phyloP scores from a whole-genome alignment of 208 protist genomes.

The Herpetomonas tarakana region DNA sequence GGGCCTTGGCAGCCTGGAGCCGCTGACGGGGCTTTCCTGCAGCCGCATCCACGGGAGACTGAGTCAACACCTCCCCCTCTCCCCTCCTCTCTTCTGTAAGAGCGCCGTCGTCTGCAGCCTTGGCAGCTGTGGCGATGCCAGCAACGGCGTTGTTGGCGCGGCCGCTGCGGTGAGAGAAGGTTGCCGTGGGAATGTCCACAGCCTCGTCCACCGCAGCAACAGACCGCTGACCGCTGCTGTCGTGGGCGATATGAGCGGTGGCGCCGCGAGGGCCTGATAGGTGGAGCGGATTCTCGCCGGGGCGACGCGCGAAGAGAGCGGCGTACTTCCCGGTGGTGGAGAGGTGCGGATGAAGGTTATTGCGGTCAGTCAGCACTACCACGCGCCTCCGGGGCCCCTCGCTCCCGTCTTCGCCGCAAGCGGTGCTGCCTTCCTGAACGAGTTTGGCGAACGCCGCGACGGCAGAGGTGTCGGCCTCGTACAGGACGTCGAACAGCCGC shows the following conservation, averaged over 20 bases:
- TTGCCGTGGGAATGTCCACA: neutral
- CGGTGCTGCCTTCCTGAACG: neutral
- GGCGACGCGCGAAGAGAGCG: neutral
- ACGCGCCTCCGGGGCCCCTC: neutral
- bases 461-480: conserved; percentile 14
- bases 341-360: neutral
- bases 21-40: conserved; percentile 5
- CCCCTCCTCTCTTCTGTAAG: neutral
- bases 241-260: neutral
- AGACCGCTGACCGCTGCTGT: neutral
- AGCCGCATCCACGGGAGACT: neutral
- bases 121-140: neutral
- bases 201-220: conserved; percentile 1
- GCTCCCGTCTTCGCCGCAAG: neutral
- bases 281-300: neutral
- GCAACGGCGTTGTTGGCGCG: neutral
- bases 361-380: neutral
- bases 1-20: conserved; percentile 24
- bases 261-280: neutral
- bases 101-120: no score
- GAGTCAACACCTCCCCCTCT: neutral
- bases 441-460: conserved; percentile 17
- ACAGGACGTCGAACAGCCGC: conserved; percentile 6
- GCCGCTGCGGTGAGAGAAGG: neutral
- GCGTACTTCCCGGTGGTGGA: neutral